These are phyloP conservation scores for Colletotrichum neosansevieriae DNA, from an alignment of 2,329 filamentous ascomycete genomes.

Conservation along the genomic window DNA sequence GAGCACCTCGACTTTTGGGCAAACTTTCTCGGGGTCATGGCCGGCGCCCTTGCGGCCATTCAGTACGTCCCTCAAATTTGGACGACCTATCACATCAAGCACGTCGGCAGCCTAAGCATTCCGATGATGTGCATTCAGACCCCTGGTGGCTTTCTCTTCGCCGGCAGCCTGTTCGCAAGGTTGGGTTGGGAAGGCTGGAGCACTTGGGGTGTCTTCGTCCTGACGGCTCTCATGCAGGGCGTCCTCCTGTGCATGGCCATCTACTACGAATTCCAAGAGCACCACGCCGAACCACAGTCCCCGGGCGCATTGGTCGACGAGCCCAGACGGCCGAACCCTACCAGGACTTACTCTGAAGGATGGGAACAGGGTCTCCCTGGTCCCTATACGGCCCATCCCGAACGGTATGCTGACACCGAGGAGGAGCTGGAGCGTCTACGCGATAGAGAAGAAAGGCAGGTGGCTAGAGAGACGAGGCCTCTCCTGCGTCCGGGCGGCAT, in stretches of 20 bases:
- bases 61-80: constrained; percentile 97
- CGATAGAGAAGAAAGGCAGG: constrained; percentile 64
- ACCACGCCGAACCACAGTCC: constrained; percentile 47
- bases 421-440: constrained; percentile 64
- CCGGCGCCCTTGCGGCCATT: constrained; percentile 81
- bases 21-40: constrained; percentile 83
- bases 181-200: constrained; percentile 91
- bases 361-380: constrained; percentile 64
- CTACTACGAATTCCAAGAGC: constrained; percentile 73
- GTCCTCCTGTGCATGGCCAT: constrained; percentile 83
- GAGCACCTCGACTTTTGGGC: constrained; percentile 81
- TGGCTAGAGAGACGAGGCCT: constrained; percentile 63
- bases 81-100: constrained; percentile 87
- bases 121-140: constrained; percentile 99
- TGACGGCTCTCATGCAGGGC: constrained; percentile 89
- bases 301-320: constrained; percentile 16
- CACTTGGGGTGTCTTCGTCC: constrained; percentile 90
- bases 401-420: constrained; percentile 63
- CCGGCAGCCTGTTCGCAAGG: constrained; percentile 82
- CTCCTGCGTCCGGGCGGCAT: constrained; percentile 63
- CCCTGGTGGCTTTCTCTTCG: constrained; percentile 91
- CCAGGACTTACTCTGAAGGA: constrained; percentile 61
- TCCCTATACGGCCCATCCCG: constrained; percentile 64
- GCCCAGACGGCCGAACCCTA: constrained; percentile 53
- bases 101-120: constrained; percentile 91